Evolutionary conservation across 768 basidiomycete genomes (phyloP).

Genomic region (Hydnomerulius pinastri): DNA sequence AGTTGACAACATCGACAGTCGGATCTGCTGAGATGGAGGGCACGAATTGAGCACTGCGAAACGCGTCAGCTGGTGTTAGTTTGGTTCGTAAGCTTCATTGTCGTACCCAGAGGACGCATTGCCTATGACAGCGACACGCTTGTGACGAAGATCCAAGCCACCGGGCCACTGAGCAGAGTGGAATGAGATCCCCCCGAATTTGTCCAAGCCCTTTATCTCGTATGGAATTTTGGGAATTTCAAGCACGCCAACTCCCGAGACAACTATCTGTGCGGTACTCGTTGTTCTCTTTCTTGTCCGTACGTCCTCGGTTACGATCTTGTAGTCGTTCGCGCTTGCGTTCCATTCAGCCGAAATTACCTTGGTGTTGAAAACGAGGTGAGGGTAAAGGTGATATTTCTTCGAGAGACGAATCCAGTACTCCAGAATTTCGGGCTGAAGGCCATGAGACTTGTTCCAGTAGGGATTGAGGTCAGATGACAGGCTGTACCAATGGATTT

Average conservation of each 20-base stretch:
- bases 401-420: slow-evolving; percentile 45
- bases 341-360: slow-evolving; percentile 52
- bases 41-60: slow-evolving; percentile 59
- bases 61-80: slow-evolving; percentile 2
- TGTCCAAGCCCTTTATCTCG: slow-evolving; percentile 34
- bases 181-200: slow-evolving; percentile 51
- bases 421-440: slow-evolving; percentile 42
- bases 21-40: slow-evolving; percentile 54
- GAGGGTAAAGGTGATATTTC: slow-evolving; percentile 44
- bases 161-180: slow-evolving; percentile 55
- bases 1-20: slow-evolving; percentile 56
- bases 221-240: slow-evolving; percentile 44
- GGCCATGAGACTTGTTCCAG: slow-evolving; percentile 45
- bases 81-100: neutral
- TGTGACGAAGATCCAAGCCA: slow-evolving; percentile 41
- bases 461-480: slow-evolving; percentile 48
- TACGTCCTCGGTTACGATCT: slow-evolving; percentile 35
- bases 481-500: slow-evolving; percentile 46
- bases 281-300: slow-evolving; percentile 29
- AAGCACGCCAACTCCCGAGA: slow-evolving; percentile 52
- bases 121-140: slow-evolving; percentile 49
- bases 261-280: slow-evolving; percentile 45
- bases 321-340: slow-evolving; percentile 34
- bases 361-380: slow-evolving; percentile 44
- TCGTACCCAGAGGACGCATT: slow-evolving; percentile 65